Percentiles rank a stretch among this genome's conserved stretches.
These are phyloP conservation scores for Coemansia sp. DNA, from an alignment of 192 early-diverging fungal species.

Conservation along the genomic window DNA sequence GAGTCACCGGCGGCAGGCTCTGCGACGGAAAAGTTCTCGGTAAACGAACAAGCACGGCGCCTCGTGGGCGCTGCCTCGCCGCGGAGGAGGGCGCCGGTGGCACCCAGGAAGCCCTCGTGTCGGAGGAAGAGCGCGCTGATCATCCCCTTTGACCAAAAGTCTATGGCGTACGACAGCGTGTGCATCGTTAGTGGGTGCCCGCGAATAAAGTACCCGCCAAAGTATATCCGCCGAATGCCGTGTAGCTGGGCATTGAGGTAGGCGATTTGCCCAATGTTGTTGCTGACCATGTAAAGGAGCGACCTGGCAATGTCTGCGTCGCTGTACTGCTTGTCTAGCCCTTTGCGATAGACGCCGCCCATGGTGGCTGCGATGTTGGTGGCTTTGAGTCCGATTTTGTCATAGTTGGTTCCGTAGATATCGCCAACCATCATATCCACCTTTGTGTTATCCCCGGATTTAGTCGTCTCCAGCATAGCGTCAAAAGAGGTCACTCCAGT, in stretches of 20 bases:
- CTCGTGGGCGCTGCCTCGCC: slow-evolving; percentile 2
- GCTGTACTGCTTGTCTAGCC: slow-evolving; percentile 63
- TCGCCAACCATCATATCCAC: slow-evolving; percentile 92
- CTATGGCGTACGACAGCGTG: slow-evolving; percentile 93
- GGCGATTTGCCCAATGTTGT: slow-evolving; percentile 99
- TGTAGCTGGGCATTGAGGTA: slow-evolving; percentile 95
- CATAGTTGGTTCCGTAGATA: slow-evolving; percentile 90
- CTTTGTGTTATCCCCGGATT: slow-evolving; percentile 87
- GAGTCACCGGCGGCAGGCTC: slow-evolving; percentile 57
- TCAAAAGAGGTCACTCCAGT: slow-evolving; percentile 89
- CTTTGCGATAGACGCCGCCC: slow-evolving; percentile 93
- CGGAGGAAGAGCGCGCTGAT: slow-evolving; percentile 93
- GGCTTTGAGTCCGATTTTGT: slow-evolving; percentile 88
- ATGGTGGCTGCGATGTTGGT: slow-evolving; percentile 93
- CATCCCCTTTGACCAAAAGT: slow-evolving; percentile 95
- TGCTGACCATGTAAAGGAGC: slow-evolving; percentile 93
- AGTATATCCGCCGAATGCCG: slow-evolving; percentile 87
- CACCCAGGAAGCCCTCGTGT: slow-evolving; percentile 96
- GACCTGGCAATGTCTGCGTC: slow-evolving; percentile 84
- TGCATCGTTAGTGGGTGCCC: slow-evolving; percentile 98
- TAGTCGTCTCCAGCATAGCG: slow-evolving; percentile 82
- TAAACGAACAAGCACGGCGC: slow-evolving; percentile 62
- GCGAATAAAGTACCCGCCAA: slow-evolving; percentile 97
- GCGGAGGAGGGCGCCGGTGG: slow-evolving; percentile 71
- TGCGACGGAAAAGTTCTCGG: slow-evolving; percentile 77